These are phyloP conservation scores for Cryphonectria japonica DNA, from an alignment of 2,329 filamentous ascomycete species.

Conservation along the genomic window DNA sequence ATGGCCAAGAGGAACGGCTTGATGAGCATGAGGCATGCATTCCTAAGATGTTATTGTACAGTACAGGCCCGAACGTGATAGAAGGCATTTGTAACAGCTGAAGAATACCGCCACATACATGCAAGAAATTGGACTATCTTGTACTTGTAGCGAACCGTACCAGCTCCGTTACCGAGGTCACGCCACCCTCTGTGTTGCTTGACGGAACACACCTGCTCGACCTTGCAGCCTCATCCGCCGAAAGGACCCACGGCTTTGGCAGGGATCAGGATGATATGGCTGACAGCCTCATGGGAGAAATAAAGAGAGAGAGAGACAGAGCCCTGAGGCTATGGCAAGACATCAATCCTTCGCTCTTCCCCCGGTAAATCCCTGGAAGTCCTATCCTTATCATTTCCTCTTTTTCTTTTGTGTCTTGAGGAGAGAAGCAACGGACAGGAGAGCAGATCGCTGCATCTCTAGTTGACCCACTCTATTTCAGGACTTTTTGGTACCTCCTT, in stretches of 20 bases:
- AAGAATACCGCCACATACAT: neutral
- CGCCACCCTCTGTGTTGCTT: neutral
- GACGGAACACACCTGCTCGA: neutral
- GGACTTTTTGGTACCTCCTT: neutral
- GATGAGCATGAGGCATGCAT: neutral
- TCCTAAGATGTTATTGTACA: neutral
- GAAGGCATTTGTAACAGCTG: constrained; percentile 7
- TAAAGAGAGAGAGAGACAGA: too few relatives aligned
- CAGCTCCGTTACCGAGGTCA: neutral
- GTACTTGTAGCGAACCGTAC: neutral
- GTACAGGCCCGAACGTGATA: neutral
- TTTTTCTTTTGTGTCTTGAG: neutral
- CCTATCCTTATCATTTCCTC: too few relatives aligned
- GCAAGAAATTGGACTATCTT: neutral
- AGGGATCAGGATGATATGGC: too few relatives aligned
- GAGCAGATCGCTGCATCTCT: neutral
- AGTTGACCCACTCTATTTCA: neutral
- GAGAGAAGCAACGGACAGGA: too few relatives aligned
- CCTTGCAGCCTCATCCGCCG: too few relatives aligned
- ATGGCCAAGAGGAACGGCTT: neutral
- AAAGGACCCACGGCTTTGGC: too few relatives aligned
- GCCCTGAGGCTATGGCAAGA: neutral
- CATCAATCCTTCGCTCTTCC: neutral
- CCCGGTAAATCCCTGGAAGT: too few relatives aligned
- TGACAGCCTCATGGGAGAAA: too few relatives aligned